Evolutionary conservation across 768 basidiomycete species (phyloP).

Genomic region (Hericium rajendrae): DNA sequence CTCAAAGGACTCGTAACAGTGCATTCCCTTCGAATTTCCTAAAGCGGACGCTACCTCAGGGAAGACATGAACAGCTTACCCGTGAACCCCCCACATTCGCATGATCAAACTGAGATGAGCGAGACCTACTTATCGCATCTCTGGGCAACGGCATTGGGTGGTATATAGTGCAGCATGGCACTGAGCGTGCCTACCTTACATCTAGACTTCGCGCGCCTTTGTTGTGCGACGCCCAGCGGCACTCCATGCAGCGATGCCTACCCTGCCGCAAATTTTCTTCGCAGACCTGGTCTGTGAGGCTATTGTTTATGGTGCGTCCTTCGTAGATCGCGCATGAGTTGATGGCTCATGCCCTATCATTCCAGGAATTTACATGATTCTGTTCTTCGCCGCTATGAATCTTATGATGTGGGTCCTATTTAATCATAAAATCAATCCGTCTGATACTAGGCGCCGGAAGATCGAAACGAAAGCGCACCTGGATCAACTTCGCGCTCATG

Average conservation of each 20-base stretch:
- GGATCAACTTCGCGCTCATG: neutral
- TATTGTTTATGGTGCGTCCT: neutral
- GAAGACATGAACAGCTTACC: neutral
- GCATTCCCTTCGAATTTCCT: neutral
- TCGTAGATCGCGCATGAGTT: neutral
- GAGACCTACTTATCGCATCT: neutral
- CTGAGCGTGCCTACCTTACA: neutral
- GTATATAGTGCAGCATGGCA: neutral
- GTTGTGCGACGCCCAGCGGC: neutral
- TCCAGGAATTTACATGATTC: neutral
- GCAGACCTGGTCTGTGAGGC: neutral
- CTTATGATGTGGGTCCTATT: neutral
- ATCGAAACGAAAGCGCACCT: conserved; percentile 2
- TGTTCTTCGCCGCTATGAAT: neutral
- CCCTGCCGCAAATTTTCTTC: neutral
- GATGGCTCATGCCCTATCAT: neutral
- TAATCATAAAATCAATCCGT: neutral
- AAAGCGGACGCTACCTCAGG: neutral
- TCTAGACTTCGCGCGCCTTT: neutral
- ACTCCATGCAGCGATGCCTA: neutral
- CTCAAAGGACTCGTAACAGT: no score
- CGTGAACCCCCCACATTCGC: neutral
- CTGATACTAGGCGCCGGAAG: neutral
- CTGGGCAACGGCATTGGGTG: neutral
- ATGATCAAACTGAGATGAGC: neutral